These are phyloP conservation scores for Pseudomonodictys pantanalensis DNA, from an alignment of 495 filamentous ascomycete species.

Conservation along the genomic window DNA sequence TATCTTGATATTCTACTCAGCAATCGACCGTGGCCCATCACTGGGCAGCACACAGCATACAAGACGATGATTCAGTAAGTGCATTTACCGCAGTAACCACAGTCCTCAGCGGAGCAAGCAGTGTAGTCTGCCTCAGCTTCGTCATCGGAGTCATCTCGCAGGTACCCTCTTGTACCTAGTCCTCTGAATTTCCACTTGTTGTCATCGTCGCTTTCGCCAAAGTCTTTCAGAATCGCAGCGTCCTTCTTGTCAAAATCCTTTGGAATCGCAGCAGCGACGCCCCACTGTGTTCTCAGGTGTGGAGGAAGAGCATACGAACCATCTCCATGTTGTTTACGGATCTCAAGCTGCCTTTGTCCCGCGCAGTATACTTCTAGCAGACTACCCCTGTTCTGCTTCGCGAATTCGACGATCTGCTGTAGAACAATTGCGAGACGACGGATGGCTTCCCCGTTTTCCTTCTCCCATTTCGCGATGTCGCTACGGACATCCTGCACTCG, in stretches of 20 bases:
- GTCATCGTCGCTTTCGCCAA: constrained; percentile 4
- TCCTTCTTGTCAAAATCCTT: constrained; percentile 4
- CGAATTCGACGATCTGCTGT: constrained; percentile 47
- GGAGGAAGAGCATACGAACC: constrained; percentile 35
- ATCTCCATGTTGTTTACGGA: constrained; percentile 43
- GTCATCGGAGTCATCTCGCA: constrained; percentile 24
- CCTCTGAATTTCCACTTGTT: background rate
- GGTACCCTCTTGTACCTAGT: background rate
- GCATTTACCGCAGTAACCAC: constrained; percentile 13
- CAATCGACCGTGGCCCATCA: too few species aligned
- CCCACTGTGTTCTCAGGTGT: constrained; percentile 2
- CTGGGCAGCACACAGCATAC: too few species aligned
- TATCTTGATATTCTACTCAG: too few species aligned
- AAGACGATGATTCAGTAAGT: too few species aligned
- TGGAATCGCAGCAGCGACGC: background rate
- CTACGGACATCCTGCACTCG: constrained; percentile 45
- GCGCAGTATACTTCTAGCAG: constrained; percentile 48
- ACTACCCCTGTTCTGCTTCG: constrained; percentile 35
- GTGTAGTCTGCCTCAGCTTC: constrained; percentile 26
- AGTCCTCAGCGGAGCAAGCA: constrained; percentile 10
- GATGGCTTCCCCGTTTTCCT: constrained; percentile 42
- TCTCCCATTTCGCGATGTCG: constrained; percentile 55
- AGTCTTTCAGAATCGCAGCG: background rate
- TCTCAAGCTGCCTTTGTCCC: constrained; percentile 41
- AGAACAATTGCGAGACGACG: constrained; percentile 45